Base-by-base conservation (phyloP, 2,329 filamentous ascomycete genomes). In the Teratosphaeriaceae sp. region DNA sequence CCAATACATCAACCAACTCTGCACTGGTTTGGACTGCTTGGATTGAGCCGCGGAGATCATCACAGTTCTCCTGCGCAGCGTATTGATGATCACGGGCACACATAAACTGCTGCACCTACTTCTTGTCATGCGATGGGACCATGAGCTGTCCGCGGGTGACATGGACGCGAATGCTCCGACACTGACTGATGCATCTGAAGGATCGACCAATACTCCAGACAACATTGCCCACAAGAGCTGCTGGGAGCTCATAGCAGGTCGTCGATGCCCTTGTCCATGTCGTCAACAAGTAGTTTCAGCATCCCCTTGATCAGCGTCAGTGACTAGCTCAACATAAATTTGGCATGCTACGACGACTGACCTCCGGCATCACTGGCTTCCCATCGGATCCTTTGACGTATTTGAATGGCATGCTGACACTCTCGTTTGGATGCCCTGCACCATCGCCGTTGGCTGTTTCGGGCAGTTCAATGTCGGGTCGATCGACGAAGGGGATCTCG, bases 381-480 rank as follows among this genome's bases (percentile, higher is more conserved):
- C 85, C 88, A 33, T 56, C 47, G 9, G 78, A 69, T 40, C 76
- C 82, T 60, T 78, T 83, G 39, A 98, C 89, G 62, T 98, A 98
- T 54, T 92, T 86, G 67, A 98, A 98, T 1, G 92, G 92, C 92
- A 98, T 97, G 65, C 95, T 77, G 0, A 89, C 95, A 63, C 85
- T 92, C 69, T 98, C 92, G 59, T 94, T 83, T 62, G 54, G 46
- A 13, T 47, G 46, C 16, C 47, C 27, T n/a, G 50, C 53, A 15
- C 49, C 48, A 19, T 53, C 44, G 3, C 44, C 50, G 21, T 92
- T 82, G 63, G 86, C 87, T 21, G 41, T 38, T 8, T 41, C 38
- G 5, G 48, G 46, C 64, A 97, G 84, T 60, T 82, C 82, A 60
- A 98, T 77, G 61, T 97, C 90, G 0, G 92, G 92, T 59, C 86